Conservation (phyloP, 1,139 yeast genomes). For the Saccharomyces hybrid region DNA sequence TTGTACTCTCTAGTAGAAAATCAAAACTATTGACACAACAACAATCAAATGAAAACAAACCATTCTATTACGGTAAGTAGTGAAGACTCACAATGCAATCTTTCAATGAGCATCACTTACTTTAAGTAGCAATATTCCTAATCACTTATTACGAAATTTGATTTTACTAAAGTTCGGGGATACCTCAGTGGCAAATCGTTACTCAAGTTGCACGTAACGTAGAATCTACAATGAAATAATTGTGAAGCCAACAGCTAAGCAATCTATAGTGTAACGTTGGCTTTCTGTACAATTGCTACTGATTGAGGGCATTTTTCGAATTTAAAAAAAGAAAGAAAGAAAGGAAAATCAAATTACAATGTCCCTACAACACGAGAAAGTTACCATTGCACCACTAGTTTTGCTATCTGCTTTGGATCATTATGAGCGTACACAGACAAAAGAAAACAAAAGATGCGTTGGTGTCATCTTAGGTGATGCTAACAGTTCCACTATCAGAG, state of each 20-base stretch:
- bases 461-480: constrained; percentile 91
- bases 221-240: background rate
- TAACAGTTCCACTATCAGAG: constrained; percentile 47
- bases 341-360: background rate
- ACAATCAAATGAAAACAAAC: background rate
- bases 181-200: background rate
- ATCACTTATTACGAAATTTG: background rate
- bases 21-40: background rate
- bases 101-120: constrained; percentile 4
- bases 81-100: background rate
- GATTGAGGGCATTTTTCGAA: background rate
- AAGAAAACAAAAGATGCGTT: constrained; percentile 72
- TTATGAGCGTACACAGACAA: constrained; percentile 73
- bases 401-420: constrained; percentile 92
- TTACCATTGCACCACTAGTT: constrained; percentile 92
- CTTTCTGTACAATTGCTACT: background rate
- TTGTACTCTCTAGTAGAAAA: background rate
- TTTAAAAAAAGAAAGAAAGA: background rate
- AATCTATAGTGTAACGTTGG: background rate
- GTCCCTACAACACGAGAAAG: constrained; percentile 44
- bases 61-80: background rate
- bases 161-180: background rate
- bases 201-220: background rate
- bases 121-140: background rate
- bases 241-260: background rate